phyloP scores from a whole-genome alignment of 2,329 filamentous ascomycete species.

The Sordariomycetes sp. region DNA sequence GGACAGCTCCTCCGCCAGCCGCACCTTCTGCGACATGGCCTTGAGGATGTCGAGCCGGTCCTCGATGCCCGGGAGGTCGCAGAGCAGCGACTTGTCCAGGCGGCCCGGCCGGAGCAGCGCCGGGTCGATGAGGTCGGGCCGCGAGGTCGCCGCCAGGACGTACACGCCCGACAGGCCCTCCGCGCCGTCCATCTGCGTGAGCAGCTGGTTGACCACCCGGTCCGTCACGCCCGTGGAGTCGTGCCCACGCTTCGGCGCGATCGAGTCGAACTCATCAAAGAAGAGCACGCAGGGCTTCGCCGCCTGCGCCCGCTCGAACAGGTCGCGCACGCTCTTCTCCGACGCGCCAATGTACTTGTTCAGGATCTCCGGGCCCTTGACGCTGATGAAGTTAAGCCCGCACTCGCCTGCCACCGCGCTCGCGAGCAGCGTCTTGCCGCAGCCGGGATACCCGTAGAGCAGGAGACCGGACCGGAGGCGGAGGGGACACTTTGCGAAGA shows the following conservation, averaged over 20 bases:
- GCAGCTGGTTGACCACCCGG: conserved; percentile 91
- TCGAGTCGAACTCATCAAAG: conserved; percentile 98
- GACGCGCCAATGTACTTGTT: conserved; percentile 99
- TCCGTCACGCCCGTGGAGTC: conserved; percentile 98
- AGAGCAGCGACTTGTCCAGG: conserved; percentile 85
- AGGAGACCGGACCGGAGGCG: conserved; percentile 88
- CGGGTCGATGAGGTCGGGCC: conserved; percentile 92
- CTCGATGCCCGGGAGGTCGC: conserved; percentile 70
- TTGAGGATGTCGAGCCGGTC: conserved; percentile 83
- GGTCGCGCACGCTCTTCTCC: conserved; percentile 88
- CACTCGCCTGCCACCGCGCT: conserved; percentile 97
- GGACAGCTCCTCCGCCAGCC: conserved; percentile 56
- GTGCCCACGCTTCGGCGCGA: conserved; percentile 92
- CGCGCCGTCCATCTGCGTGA: conserved; percentile 98
- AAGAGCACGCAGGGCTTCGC: conserved; percentile 91
- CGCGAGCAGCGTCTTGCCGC: conserved; percentile 90
- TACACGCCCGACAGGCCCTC: conserved; percentile 93
- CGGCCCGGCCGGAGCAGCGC: conserved; percentile 84
- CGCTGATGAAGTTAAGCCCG: conserved; percentile 94
- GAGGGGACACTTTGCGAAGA: conserved; percentile 91
- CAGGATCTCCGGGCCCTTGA: conserved; percentile 94
- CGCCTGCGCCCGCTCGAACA: conserved; percentile 86
- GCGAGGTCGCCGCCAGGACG: conserved; percentile 84
- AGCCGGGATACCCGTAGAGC: conserved; percentile 90
- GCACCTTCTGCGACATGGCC: conserved; percentile 73